Evolutionary conservation across 2,329 filamentous ascomycete species (phyloP).

Genomic region (Hortaea werneckii): DNA sequence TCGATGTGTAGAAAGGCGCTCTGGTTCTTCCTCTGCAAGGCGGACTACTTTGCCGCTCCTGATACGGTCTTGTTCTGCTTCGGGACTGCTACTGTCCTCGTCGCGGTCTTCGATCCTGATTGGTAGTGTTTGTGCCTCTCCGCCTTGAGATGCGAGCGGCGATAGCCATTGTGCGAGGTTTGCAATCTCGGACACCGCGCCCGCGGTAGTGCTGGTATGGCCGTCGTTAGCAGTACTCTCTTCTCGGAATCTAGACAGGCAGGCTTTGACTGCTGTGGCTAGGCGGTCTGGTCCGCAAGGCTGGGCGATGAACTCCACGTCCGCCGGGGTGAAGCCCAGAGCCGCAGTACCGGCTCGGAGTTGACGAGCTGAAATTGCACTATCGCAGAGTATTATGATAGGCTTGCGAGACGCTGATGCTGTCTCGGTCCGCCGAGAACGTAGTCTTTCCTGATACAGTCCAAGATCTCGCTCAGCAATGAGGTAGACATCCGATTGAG

Average conservation of each 20-base stretch:
- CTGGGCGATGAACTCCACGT: constrained; percentile 17
- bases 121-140: neutral
- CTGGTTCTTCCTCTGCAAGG: too few species aligned
- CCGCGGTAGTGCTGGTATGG: constrained; percentile 1
- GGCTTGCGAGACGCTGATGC: constrained; percentile 6
- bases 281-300: constrained; percentile 16
- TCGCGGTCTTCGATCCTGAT: neutral
- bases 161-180: neutral
- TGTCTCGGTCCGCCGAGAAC: neutral
- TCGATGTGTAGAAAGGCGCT: too few species aligned
- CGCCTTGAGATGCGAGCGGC: neutral
- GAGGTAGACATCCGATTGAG: constrained; percentile 13
- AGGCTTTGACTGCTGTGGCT: constrained; percentile 12
- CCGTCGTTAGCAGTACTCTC: neutral
- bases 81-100: too few species aligned
- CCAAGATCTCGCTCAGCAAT: constrained; percentile 14
- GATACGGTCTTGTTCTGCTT: too few species aligned
- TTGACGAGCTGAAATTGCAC: constrained; percentile 13
- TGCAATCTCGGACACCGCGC: constrained; percentile 4
- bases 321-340: constrained; percentile 9
- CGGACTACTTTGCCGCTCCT: too few species aligned
- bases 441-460: constrained; percentile 3
- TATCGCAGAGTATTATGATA: constrained; percentile 17
- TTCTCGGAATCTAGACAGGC: neutral
- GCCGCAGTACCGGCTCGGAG: constrained; percentile 5